phyloP scores from a whole-genome alignment of 768 basidiomycete genomes.

The Hirschioporus abietinus region DNA sequence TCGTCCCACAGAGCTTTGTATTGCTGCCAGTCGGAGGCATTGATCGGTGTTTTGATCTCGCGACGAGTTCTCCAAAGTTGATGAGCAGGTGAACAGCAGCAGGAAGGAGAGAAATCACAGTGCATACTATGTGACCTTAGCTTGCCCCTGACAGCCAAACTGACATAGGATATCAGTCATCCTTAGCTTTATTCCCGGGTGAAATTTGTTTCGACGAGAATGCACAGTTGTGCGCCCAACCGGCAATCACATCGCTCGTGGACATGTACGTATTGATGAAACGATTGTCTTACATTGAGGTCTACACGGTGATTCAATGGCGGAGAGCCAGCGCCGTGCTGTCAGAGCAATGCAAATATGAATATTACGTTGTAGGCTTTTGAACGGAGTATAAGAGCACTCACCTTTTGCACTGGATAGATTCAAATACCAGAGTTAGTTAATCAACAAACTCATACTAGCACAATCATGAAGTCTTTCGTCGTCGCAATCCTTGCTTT shows the following conservation, averaged over 20 bases:
- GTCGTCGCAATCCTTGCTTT: neutral
- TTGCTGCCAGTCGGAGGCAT: no score
- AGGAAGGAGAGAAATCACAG: no score
- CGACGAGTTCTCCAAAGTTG: no score
- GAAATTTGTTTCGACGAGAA: neutral
- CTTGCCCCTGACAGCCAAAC: no score
- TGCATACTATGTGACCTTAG: no score
- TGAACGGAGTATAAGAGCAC: neutral
- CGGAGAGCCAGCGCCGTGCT: neutral
- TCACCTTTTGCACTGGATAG: neutral
- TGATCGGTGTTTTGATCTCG: no score
- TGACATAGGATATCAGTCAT: neutral
- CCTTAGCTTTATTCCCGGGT: neutral
- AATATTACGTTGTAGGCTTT: neutral
- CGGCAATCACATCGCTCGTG: neutral
- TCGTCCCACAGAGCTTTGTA: no score
- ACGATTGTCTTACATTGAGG: neutral
- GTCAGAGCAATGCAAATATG: neutral
- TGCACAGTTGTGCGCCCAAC: neutral
- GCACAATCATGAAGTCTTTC: neutral
- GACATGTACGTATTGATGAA: neutral
- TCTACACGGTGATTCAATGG: neutral
- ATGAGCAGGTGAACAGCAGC: no score
- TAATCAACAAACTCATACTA: neutral
- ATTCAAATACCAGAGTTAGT: neutral